A percentile compares a stretch with the other conserved stretches of the same genome.
These are phyloP conservation scores for Pythium phragmitis DNA, from an alignment of 352 stramenopile species.

Conservation along the genomic window DNA sequence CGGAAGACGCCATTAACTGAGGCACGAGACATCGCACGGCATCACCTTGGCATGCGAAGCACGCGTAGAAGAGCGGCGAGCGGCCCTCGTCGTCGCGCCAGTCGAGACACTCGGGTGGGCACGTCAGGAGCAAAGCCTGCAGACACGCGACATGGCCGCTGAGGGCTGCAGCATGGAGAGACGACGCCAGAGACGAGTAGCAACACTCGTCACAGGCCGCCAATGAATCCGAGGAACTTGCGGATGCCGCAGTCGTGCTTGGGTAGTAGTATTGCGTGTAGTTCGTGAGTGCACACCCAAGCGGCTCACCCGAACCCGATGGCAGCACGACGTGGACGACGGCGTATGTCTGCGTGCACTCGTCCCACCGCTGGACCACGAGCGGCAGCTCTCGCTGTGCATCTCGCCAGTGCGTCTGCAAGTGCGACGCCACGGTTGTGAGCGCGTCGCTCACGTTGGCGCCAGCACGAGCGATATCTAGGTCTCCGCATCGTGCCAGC, in stretches of 20 bases:
- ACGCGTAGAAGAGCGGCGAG: constrained; percentile 72
- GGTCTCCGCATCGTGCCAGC: constrained; percentile 36
- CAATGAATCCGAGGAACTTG: background rate
- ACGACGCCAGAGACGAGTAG: constrained; percentile 49
- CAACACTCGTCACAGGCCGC: constrained; percentile 54
- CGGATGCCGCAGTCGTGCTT: background rate
- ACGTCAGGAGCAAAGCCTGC: constrained; percentile 22
- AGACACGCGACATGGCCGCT: constrained; percentile 55
- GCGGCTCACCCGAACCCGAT: constrained; percentile 1
- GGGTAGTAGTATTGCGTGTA: constrained; percentile 51
- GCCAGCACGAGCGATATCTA: constrained; percentile 14
- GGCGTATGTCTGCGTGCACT: constrained; percentile 42
- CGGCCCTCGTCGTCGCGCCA: constrained; percentile 63
- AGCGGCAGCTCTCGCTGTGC: constrained; percentile 26
- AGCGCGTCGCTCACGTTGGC: constrained; percentile 10
- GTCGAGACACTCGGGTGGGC: constrained; percentile 36
- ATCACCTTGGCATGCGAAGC: constrained; percentile 53
- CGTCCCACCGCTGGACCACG: constrained; percentile 49
- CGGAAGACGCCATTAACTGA: constrained; percentile 1
- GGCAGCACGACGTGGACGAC: constrained; percentile 29
- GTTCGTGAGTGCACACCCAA: constrained; percentile 54
- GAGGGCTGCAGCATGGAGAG: constrained; percentile 55
- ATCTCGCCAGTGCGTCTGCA: constrained; percentile 24
- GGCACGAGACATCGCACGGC: constrained; percentile 45
- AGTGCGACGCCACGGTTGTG: constrained; percentile 19